phyloP scores from a whole-genome alignment of 2,329 filamentous ascomycete genomes.

The Alternaria burnsii region DNA sequence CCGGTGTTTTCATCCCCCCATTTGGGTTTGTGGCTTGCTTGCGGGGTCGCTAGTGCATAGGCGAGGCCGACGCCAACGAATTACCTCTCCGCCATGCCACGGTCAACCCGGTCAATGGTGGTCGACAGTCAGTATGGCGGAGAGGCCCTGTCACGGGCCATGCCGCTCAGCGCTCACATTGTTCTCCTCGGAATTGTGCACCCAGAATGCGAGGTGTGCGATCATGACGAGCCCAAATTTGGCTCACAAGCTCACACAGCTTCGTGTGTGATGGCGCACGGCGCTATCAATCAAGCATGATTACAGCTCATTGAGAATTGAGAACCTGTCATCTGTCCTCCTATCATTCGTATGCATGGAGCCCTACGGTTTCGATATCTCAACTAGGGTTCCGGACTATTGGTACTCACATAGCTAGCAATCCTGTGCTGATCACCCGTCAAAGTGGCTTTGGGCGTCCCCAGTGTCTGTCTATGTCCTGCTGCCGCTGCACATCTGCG shows the following conservation, averaged over 20 bases:
- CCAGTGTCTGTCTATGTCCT: slow-evolving; percentile 30
- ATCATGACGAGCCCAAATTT: slow-evolving; percentile 24
- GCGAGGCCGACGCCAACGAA: slow-evolving; percentile 38
- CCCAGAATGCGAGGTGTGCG: slow-evolving; percentile 13
- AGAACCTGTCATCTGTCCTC: slow-evolving; percentile 21
- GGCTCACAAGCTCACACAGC: slow-evolving; percentile 21
- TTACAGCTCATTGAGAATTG: slow-evolving; percentile 24
- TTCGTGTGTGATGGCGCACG: slow-evolving; percentile 29
- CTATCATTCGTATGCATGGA: slow-evolving; percentile 30
- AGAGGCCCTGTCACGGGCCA: slow-evolving; percentile 12
- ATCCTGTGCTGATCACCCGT: slow-evolving; percentile 48
- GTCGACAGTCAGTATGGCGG: slow-evolving; percentile 14
- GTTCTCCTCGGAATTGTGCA: slow-evolving; percentile 2
- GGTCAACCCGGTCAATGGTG: slow-evolving; percentile 35
- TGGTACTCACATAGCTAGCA: slow-evolving; percentile 37
- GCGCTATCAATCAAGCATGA: slow-evolving; percentile 36
- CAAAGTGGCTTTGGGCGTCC: slow-evolving; percentile 44
- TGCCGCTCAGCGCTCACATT: slow-evolving; percentile 5
- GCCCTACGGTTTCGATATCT: slow-evolving; percentile 16
- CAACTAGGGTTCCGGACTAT: slow-evolving; percentile 36
- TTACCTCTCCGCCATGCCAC: slow-evolving; percentile 25
- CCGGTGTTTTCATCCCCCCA: slow-evolving; percentile 19
- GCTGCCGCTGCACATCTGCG: slow-evolving; percentile 28
- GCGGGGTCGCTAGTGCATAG: slow-evolving; percentile 33
- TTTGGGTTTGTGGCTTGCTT: slow-evolving; percentile 25